Evolutionary conservation across 2,329 filamentous ascomycete species (phyloP).

Genomic region (Pestalotiopsis sp.): DNA sequence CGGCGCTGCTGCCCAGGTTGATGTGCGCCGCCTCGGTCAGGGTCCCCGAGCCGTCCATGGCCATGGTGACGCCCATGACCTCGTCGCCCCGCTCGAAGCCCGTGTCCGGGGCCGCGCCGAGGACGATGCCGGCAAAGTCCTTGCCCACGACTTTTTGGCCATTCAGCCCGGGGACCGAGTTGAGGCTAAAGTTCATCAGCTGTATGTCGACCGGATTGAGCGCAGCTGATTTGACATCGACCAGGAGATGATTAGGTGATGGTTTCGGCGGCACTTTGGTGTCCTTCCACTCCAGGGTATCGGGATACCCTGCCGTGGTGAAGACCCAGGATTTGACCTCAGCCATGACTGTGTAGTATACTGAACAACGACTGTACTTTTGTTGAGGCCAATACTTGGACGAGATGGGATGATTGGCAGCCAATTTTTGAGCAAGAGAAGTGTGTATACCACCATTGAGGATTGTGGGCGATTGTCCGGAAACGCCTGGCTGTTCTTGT

Average conservation of each 20-base stretch:
- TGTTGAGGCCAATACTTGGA: no score
- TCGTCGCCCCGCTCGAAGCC: slow-evolving; percentile 18
- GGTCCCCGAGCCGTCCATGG: slow-evolving; percentile 15
- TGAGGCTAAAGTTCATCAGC: slow-evolving; percentile 18
- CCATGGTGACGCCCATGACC: slow-evolving; percentile 16
- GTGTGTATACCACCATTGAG: no score
- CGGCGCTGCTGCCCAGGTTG: slow-evolving; percentile 13
- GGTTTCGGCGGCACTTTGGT: slow-evolving; percentile 3
- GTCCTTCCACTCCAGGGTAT: slow-evolving; percentile 9
- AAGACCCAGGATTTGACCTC: slow-evolving; percentile 16
- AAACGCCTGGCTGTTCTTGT: no score
- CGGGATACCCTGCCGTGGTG: slow-evolving; percentile 13
- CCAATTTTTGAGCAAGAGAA: no score
- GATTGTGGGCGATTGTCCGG: no score
- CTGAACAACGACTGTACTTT: no score
- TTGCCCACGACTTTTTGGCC: slow-evolving; percentile 16
- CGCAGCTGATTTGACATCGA: slow-evolving; percentile 19
- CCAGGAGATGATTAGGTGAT: slow-evolving; percentile 14
- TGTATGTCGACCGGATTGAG: slow-evolving; percentile 23
- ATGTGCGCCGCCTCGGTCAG: slow-evolving; percentile 15
- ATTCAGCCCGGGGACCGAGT: slow-evolving; percentile 10
- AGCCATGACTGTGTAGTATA: slow-evolving; percentile 3
- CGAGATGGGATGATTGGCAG: background rate
- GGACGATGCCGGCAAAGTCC: slow-evolving; percentile 20
- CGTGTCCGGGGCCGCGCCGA: slow-evolving; percentile 15